Percentiles rank a stretch among this genome's conserved stretches.
These are phyloP conservation scores for Rhynchosporium secalis DNA, from an alignment of 2,329 filamentous ascomycete species.

Conservation along the genomic window DNA sequence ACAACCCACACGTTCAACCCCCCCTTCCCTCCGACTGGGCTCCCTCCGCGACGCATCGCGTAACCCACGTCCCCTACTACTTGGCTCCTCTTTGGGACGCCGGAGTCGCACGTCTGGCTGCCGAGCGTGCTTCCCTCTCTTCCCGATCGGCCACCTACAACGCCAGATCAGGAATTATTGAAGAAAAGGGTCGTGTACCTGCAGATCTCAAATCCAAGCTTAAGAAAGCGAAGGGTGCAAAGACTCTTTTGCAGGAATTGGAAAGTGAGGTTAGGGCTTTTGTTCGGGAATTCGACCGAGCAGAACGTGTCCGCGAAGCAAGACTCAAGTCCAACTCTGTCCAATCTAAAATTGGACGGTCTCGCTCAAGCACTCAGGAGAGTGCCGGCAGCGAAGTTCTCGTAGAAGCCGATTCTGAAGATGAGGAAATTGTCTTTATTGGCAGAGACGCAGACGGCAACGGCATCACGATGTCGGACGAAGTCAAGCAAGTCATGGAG, in stretches of 20 bases:
- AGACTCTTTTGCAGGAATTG: conserved; percentile 76
- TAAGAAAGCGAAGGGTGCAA: conserved; percentile 76
- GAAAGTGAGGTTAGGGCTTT: conserved; percentile 83
- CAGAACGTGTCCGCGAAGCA: conserved; percentile 45
- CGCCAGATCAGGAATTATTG: conserved; percentile 30
- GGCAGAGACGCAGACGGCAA: conserved; percentile 51
- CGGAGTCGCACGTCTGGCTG: conserved; percentile 52
- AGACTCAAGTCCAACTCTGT: background rate
- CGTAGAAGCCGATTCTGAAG: conserved; percentile 51
- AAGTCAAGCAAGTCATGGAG: conserved; percentile 52
- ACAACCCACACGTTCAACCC: conserved; percentile 82
- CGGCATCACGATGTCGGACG: conserved; percentile 55
- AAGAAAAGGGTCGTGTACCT: conserved; percentile 61
- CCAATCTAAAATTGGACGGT: no score
- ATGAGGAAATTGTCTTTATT: conserved; percentile 92
- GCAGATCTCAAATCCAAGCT: conserved; percentile 77
- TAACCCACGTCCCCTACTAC: conserved; percentile 82
- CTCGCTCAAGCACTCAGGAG: conserved; percentile 26
- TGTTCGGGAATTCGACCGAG: conserved; percentile 60
- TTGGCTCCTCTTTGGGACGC: conserved; percentile 84
- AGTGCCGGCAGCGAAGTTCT: conserved; percentile 32
- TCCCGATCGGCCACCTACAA: conserved; percentile 41
- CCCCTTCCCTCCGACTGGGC: conserved; percentile 82
- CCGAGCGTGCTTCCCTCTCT: conserved; percentile 45
- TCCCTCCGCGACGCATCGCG: conserved; percentile 76